A percentile compares a stretch with the other conserved stretches of the same genome.
Evolutionary conservation across 306 rosid species (phyloP).

Genomic region (Cyclanthera cordifolia): DNA sequence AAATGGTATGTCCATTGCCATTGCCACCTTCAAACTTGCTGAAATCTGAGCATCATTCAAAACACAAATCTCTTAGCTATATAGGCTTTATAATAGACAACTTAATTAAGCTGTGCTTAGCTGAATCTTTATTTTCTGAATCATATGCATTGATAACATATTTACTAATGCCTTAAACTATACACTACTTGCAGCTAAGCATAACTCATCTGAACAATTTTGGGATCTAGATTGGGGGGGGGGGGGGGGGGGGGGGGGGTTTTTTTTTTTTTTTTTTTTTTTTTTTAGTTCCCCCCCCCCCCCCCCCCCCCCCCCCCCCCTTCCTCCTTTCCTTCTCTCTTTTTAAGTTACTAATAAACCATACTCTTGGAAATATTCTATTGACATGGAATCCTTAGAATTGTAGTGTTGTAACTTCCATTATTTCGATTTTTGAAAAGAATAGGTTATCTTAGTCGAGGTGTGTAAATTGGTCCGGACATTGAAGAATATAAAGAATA

Average conservation of each 20-base stretch:
- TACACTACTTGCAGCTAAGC: background rate
- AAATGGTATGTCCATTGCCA: slow-evolving; percentile 10
- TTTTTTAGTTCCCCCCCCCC: too few relatives aligned
- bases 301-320: too few relatives aligned
- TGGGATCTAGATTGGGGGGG: background rate
- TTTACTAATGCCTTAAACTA: background rate
- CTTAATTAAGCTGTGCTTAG: slow-evolving; percentile 8
- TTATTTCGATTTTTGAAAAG: background rate
- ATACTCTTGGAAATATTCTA: background rate
- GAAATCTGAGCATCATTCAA: slow-evolving; percentile 1
- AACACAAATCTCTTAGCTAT: background rate
- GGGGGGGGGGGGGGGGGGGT: too few relatives aligned
- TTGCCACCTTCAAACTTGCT: background rate
- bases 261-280: too few relatives aligned
- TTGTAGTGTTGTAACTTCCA: background rate
- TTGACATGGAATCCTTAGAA: background rate
- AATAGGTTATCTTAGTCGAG: background rate
- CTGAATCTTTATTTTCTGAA: slow-evolving; percentile 4
- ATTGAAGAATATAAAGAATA: too few relatives aligned
- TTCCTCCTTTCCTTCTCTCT: too few relatives aligned
- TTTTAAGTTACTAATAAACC: too few relatives aligned
- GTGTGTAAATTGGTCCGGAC: too few relatives aligned
- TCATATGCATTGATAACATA: slow-evolving; percentile 7
- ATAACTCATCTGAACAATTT: slow-evolving; percentile 8
- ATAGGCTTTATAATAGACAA: background rate